Conservation (phyloP, 2,329 filamentous ascomycete genomes). For the Rasamsonia emersonii region DNA sequence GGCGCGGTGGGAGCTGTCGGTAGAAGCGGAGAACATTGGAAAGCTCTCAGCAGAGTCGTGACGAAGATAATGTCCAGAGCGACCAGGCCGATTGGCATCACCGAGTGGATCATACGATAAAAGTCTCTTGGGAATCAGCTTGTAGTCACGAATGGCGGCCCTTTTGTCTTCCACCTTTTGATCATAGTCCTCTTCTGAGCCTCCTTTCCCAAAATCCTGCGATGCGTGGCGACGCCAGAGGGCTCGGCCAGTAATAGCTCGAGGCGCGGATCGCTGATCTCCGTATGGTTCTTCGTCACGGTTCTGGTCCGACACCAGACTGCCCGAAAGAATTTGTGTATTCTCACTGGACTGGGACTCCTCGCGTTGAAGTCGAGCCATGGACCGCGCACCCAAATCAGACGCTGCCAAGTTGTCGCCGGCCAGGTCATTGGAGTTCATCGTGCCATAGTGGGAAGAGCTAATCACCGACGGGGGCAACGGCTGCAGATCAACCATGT, state of each 20-base stretch:
- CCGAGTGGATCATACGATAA: constrained; percentile 39
- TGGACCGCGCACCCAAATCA: constrained; percentile 8
- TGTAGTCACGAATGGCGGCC: constrained; percentile 40
- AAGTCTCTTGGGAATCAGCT: constrained; percentile 41
- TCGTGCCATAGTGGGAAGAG: constrained; percentile 22
- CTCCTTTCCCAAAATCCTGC: constrained; percentile 18
- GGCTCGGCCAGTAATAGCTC: constrained; percentile 28
- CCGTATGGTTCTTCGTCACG: constrained; percentile 16
- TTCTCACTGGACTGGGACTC: constrained; percentile 20
- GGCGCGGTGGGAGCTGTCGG: constrained; percentile 46
- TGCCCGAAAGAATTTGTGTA: constrained; percentile 12
- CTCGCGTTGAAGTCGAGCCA: constrained; percentile 13
- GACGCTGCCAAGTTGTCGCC: constrained; percentile 18
- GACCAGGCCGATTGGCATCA: constrained; percentile 20
- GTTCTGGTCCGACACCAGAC: constrained; percentile 15
- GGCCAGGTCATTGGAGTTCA: constrained; percentile 20
- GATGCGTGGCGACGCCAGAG: constrained; percentile 27
- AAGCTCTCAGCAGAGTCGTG: constrained; percentile 56
- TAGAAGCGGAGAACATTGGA: constrained; percentile 55
- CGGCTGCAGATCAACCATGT: constrained; percentile 30
- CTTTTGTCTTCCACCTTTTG: constrained; percentile 34
- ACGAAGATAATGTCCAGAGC: constrained; percentile 32
- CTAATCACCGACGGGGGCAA: constrained; percentile 36
- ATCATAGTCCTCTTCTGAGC: constrained; percentile 28
- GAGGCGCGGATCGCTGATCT: constrained; percentile 33